A percentile compares a stretch with the other conserved stretches of the same genome.
Conservation (phyloP, 176 grass and related monocot genomes). For the Alopecurus myosuroides region DNA sequence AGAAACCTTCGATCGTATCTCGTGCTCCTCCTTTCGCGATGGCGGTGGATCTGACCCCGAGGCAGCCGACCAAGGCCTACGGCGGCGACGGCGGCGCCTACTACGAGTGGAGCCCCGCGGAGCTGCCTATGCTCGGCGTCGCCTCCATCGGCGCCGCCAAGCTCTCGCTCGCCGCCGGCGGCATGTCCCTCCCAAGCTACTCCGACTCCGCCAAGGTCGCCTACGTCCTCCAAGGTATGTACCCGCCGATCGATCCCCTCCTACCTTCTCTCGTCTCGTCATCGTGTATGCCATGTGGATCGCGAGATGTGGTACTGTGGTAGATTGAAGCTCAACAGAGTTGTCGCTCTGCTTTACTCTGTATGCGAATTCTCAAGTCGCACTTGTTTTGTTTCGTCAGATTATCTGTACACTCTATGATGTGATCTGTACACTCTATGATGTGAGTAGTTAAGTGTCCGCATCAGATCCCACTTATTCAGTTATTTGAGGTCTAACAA, state of each 20-base stretch:
- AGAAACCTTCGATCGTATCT: background rate
- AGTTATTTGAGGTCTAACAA: too few relatives aligned
- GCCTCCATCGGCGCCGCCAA: slow-evolving; percentile 81
- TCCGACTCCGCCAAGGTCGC: slow-evolving; percentile 93
- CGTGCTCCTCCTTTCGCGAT: background rate
- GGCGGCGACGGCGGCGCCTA: slow-evolving; percentile 61
- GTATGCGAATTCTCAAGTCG: background rate
- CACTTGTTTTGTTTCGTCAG: background rate
- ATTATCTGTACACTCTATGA: background rate
- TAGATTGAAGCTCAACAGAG: background rate
- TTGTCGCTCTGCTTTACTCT: background rate
- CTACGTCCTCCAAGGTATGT: slow-evolving; percentile 74
- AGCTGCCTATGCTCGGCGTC: slow-evolving; percentile 71
- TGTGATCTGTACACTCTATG: background rate
- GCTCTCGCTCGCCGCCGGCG: slow-evolving; percentile 53
- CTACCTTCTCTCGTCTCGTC: background rate
- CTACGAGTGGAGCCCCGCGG: slow-evolving; percentile 59
- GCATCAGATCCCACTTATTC: background rate
- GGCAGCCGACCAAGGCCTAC: slow-evolving; percentile 41
- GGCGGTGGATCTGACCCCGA: slow-evolving; percentile 73
- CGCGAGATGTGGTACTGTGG: background rate
- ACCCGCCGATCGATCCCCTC: background rate
- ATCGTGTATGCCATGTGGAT: too few relatives aligned
- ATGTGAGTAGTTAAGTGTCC: background rate
- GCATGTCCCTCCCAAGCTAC: slow-evolving; percentile 72